phyloP scores from a whole-genome alignment of 495 filamentous ascomycete genomes.

The Penicillium canescens region DNA sequence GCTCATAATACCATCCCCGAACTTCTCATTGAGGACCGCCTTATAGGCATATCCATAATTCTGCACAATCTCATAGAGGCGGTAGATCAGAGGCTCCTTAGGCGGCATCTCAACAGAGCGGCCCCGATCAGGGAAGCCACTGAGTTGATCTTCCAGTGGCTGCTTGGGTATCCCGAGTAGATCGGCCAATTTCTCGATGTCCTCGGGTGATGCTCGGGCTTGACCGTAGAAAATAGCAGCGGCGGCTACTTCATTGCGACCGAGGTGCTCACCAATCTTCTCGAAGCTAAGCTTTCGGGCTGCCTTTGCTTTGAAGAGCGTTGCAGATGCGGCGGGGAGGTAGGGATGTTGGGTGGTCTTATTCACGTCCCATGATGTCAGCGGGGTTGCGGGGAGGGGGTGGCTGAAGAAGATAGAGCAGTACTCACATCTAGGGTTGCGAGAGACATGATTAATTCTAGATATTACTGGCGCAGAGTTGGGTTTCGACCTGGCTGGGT shows the following conservation, averaged over 20 bases:
- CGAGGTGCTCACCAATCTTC: slow-evolving; percentile 71
- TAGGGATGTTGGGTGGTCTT: slow-evolving; percentile 45
- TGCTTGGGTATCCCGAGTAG: slow-evolving; percentile 64
- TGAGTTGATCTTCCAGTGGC: slow-evolving; percentile 60
- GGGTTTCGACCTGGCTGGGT: background rate
- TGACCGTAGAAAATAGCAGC: slow-evolving; percentile 97
- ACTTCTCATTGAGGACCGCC: slow-evolving; percentile 96
- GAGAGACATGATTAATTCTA: slow-evolving; percentile 32
- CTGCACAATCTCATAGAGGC: slow-evolving; percentile 95
- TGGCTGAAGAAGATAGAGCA: background rate
- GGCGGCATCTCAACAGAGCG: slow-evolving; percentile 90
- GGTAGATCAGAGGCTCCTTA: slow-evolving; percentile 89
- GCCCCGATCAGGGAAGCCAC: slow-evolving; percentile 80
- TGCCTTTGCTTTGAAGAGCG: slow-evolving; percentile 86
- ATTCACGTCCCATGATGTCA: background rate
- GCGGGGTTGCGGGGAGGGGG: slow-evolving; percentile 1
- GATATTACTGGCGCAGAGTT: background rate
- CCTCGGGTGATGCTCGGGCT: slow-evolving; percentile 73
- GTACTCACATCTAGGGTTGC: slow-evolving; percentile 42
- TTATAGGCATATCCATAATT: slow-evolving; percentile 98
- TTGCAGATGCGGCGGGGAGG: slow-evolving; percentile 67
- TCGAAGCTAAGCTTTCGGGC: slow-evolving; percentile 75
- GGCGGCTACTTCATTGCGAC: slow-evolving; percentile 84
- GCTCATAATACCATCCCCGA: slow-evolving; percentile 98
- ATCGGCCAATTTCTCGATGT: slow-evolving; percentile 69